A percentile compares a stretch with the other conserved stretches of the same genome.
phyloP scores from a whole-genome alignment of 2,329 filamentous ascomycete genomes.

The Trichoderma sp. region DNA sequence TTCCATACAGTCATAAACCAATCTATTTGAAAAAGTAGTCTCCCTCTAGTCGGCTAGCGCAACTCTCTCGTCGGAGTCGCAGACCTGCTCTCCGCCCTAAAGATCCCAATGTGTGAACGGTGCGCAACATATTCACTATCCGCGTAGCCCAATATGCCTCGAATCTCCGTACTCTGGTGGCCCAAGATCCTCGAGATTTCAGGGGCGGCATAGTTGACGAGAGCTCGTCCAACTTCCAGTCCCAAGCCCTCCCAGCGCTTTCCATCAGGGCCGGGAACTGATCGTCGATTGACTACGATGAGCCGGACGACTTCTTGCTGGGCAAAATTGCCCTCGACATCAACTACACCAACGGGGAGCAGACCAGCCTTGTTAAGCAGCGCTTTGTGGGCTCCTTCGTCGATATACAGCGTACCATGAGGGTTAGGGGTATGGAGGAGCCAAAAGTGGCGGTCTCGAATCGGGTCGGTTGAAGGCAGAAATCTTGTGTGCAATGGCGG shows the following conservation, averaged over 20 bases:
- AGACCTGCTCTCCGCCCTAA: conserved; percentile 55
- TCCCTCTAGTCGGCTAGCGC: neutral
- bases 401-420: conserved; percentile 90
- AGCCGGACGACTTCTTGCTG: conserved; percentile 92
- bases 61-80: conserved; percentile 46
- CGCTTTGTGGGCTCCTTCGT: conserved; percentile 81
- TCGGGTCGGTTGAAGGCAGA: conserved; percentile 78
- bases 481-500: conserved; percentile 84
- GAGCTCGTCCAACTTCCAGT: conserved; percentile 78
- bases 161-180: conserved; percentile 78
- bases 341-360: conserved; percentile 86
- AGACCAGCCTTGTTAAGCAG: conserved; percentile 82
- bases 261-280: conserved; percentile 42
- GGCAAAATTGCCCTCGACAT: conserved; percentile 83
- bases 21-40: neutral
- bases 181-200: conserved; percentile 88
- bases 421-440: conserved; percentile 88
- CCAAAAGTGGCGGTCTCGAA: conserved; percentile 96
- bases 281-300: conserved; percentile 70
- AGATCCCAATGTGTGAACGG: conserved; percentile 83
- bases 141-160: conserved; percentile 79
- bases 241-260: conserved; percentile 54
- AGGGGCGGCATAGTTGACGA: conserved; percentile 88
- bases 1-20: neutral
- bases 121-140: conserved; percentile 94